Evolutionary conservation across 768 basidiomycete species (phyloP).

Genomic region (Sarcomyxa edulis): DNA sequence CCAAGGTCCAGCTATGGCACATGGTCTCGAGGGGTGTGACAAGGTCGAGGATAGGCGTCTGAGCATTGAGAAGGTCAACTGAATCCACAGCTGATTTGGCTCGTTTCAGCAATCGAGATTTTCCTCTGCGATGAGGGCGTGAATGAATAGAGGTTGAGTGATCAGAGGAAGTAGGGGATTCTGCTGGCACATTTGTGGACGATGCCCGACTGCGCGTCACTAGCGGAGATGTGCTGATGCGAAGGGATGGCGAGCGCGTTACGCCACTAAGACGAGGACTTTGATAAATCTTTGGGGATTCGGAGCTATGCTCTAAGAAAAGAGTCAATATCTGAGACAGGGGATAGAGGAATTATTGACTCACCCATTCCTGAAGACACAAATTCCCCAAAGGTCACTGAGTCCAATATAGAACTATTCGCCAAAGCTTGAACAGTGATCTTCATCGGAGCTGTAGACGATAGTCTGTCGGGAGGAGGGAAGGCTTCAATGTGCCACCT

Average conservation of each 20-base stretch:
- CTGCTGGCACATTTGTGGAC: background rate
- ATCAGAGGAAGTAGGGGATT: slow-evolving; percentile 37
- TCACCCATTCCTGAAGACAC: slow-evolving; percentile 50
- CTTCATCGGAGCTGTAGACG: slow-evolving; percentile 35
- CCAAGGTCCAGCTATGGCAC: slow-evolving; percentile 52
- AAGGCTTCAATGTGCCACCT: slow-evolving; percentile 62
- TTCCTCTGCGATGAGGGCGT: slow-evolving; percentile 38
- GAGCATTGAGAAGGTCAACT: slow-evolving; percentile 37
- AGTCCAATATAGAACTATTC: slow-evolving; percentile 51
- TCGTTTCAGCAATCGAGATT: slow-evolving; percentile 37
- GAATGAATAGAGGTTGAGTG: slow-evolving; percentile 19
- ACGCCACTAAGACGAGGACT: slow-evolving; percentile 9
- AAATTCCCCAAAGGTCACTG: slow-evolving; percentile 68
- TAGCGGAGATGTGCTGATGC: slow-evolving; percentile 32
- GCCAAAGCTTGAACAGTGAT: slow-evolving; percentile 59
- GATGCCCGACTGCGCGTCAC: slow-evolving; percentile 26
- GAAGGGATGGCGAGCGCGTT: slow-evolving; percentile 30
- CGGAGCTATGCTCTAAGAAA: slow-evolving; percentile 11
- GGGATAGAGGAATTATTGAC: slow-evolving; percentile 10
- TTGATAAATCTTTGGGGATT: slow-evolving; percentile 10
- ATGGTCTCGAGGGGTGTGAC: slow-evolving; percentile 51
- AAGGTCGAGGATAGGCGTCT: slow-evolving; percentile 57
- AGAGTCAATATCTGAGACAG: background rate
- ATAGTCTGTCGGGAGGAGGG: slow-evolving; percentile 50
- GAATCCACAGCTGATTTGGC: slow-evolving; percentile 31